Evolutionary conservation across 2,329 filamentous ascomycete species (phyloP), one percentile per base, ranked within the genome.

Genomic region (Ophiognomonia clavigignenti-juglandacearum): DNA sequence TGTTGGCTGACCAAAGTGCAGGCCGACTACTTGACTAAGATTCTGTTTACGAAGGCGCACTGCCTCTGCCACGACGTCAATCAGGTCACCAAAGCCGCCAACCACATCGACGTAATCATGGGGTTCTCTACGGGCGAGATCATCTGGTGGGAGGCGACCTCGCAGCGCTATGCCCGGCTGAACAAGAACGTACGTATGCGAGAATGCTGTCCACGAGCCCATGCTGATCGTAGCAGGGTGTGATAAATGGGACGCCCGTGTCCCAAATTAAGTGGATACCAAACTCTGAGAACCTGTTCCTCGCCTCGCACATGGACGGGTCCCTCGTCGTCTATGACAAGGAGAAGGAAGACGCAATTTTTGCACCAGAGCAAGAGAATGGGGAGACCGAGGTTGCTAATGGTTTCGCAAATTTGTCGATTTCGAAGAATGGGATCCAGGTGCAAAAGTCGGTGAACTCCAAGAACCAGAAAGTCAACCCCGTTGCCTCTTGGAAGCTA

Each of bases 81-180:
- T 61, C 71, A 80, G 36, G 62, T 87, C 45, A 96, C 91, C 10
- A 96, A 92, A 66, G 84, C 81, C 42, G 63, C 78, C 4, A 82
- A 77, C 5, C 92, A 97, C 61, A 76, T 98, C 35, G 93, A 98
- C 62, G 75, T 98, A 18, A 83, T 96, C 48, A 87, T 98, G 82
- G 93, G 93, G 1, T 97, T 96, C 60, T 96, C 92, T 6, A 95
- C 91, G 0, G 90, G 91, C 32, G 93, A 98, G 64, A 90, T 98
- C 39, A 92, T 98, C 53, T 98, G 93, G 93, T 97, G 93, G 73
- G 93, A 98, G 66, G 91, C 93, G 10, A 88, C 96, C 59, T 92
- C 90, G 32, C 92, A 97, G 59, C 90, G 95, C 62, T 98, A 98
- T 65, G 88, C 89, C 3, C 83, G 93, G 18, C 76, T 98, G 59